Base-by-base conservation (phyloP, 306 rosid species). In the Malus sylvestris region DNA sequence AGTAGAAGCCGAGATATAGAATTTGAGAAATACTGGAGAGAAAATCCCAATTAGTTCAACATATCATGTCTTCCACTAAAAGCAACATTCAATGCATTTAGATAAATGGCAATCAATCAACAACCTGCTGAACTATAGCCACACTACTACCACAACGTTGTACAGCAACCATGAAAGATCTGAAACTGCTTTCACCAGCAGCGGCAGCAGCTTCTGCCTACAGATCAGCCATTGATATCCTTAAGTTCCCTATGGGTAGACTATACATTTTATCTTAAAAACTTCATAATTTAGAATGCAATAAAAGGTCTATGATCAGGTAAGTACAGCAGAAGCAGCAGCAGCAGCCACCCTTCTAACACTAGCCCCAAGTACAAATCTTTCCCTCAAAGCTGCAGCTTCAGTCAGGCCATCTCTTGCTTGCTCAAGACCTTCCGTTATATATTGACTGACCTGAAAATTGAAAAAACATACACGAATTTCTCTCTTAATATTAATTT, bases 201-300 rank as follows among this genome's bases (percentile, higher is more conserved):
- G 97, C 96, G 52, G 99, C 99, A 2, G 99, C 99, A 0, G 99
- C 98, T 87, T 96, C 99, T 59, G 98, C 99, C 99, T 96, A 85
- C 82, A 77, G 59, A 87, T 61, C 80, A 80, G 81, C 49, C 80
- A 81, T 80, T 70, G 70, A 79, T 45, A 66, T 71, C 75, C 74
- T 67, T 64, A 67, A 40, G 76, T 79, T 19, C 20, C 10, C 67
- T 52, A 8, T 74, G 44, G 15, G 72, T 72, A 78, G 68, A 85
- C 77, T 78, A 66, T 46, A 71, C 33, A 76, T 70, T 42, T 53
- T 18, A 53, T 7, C 61, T 23, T 18, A 62, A 25, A 12, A 64
- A 49, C 66, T 51, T 23, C 49, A 80, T n/a, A 66, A 53, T 72
- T 80, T 58, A 76, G 58, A 83, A 79, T 63, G 78, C 71, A 83